Percentiles rank a stretch among this genome's conserved stretches.
Conservation (phyloP, 495 filamentous ascomycete genomes). For the Xylaria bambusicola region DNA sequence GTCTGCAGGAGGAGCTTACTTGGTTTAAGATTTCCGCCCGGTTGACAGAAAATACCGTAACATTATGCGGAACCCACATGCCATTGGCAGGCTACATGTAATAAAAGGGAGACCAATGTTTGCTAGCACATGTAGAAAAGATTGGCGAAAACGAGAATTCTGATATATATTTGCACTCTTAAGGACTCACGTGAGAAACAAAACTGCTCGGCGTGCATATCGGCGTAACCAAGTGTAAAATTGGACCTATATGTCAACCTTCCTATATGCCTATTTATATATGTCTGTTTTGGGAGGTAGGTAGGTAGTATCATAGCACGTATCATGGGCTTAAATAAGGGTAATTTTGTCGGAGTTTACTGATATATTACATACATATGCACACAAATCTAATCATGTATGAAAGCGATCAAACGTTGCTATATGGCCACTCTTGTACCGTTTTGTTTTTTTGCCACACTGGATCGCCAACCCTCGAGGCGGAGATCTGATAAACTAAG, state of each 20-base stretch:
- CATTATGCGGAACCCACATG: not conserved
- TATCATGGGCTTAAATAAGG: no score
- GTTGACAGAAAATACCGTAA: conserved; percentile 6
- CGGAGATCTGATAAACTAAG: conserved; percentile 6
- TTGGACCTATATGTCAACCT: no score
- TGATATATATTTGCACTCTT: not conserved
- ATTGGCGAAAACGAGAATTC: not conserved
- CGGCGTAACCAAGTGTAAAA: not conserved
- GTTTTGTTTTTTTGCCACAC: not conserved
- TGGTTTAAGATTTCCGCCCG: not conserved
- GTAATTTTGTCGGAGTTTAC: no score
- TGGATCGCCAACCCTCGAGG: not conserved
- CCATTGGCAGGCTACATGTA: not conserved
- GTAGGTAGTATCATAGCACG: no score
- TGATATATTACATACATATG: no score
- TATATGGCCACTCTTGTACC: no score
- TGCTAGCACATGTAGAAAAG: conserved; percentile 1
- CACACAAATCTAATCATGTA: no score
- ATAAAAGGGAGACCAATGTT: conserved; percentile 10
- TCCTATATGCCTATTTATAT: no score
- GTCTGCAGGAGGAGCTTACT: not conserved
- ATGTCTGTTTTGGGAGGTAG: no score
- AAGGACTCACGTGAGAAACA: conserved; percentile 3
- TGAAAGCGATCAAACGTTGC: no score
- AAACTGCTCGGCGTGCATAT: not conserved